Percentiles rank a stretch among this genome's conserved stretches.
These are phyloP conservation scores for Sanghuangporus weigelae DNA, from an alignment of 1,284 basidiomycete genomes.

Conservation along the genomic window DNA sequence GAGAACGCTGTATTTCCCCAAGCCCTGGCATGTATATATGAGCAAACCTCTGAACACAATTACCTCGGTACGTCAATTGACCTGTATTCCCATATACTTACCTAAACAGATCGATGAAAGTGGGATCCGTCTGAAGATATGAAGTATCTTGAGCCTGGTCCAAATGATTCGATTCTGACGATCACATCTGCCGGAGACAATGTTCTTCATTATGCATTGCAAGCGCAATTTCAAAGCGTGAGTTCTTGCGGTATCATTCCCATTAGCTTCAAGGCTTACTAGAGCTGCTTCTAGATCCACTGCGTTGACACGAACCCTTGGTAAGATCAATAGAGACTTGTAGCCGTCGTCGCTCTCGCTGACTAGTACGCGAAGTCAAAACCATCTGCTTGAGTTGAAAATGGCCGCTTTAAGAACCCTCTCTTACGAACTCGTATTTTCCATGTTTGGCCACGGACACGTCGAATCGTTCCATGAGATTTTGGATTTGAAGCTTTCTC, in stretches of 20 bases:
- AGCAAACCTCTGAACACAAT: conserved; percentile 71
- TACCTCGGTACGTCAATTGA: conserved; percentile 49
- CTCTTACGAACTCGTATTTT: conserved; percentile 66
- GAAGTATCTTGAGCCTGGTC: conserved; percentile 55
- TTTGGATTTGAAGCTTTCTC: conserved; percentile 63
- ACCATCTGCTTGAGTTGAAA: conserved; percentile 77
- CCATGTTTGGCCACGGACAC: conserved; percentile 66
- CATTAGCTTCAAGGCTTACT: too few relatives aligned
- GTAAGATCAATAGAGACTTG: conserved; percentile 23
- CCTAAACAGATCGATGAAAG: conserved; percentile 24
- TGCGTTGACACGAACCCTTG: conserved; percentile 74
- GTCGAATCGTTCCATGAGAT: conserved; percentile 59
- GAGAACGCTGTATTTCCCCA: conserved; percentile 74
- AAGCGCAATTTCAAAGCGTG: conserved; percentile 46
- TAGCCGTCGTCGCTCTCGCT: background rate
- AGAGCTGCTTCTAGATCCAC: conserved; percentile 45
- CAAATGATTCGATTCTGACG: conserved; percentile 65
- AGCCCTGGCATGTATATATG: conserved; percentile 72
- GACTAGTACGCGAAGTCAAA: conserved; percentile 41
- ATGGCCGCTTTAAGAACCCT: conserved; percentile 64
- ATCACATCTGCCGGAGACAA: conserved; percentile 83
- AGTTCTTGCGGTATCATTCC: background rate
- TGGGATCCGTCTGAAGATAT: conserved; percentile 81
- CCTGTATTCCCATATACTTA: background rate
- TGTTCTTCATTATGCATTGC: conserved; percentile 75